Conservation (phyloP, 768 basidiomycete genomes). For the Kwoniella botswanensis region DNA sequence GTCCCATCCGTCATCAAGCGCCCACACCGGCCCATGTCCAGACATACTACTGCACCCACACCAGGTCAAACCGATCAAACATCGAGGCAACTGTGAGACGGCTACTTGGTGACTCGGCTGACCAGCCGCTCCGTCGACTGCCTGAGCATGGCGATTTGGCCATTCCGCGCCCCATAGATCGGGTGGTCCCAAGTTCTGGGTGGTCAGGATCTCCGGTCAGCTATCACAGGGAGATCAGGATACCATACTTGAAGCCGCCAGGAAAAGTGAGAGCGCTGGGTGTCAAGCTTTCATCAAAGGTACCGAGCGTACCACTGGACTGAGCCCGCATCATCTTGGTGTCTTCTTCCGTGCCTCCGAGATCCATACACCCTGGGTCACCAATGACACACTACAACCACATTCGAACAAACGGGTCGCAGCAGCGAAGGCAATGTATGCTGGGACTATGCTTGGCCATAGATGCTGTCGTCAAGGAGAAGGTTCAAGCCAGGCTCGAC, state of each 20-base stretch:
- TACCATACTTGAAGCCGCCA: neutral
- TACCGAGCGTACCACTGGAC: neutral
- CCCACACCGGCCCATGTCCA: neutral
- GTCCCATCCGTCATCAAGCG: neutral
- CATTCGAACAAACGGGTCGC: neutral
- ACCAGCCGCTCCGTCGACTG: neutral
- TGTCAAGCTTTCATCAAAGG: conserved; percentile 4
- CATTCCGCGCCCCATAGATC: neutral
- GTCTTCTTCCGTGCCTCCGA: neutral
- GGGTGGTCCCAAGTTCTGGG: conserved; percentile 5
- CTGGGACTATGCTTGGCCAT: conserved; percentile 8
- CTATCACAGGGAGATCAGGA: neutral
- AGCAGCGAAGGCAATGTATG: neutral
- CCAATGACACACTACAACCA: conserved; percentile 1
- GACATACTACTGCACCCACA: neutral
- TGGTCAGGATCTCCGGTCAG: neutral
- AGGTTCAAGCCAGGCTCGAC: neutral
- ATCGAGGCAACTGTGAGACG: neutral
- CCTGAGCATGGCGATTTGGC: neutral
- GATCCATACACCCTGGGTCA: neutral
- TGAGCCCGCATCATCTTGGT: neutral
- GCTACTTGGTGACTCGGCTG: neutral
- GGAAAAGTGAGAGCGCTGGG: neutral
- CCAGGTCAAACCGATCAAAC: neutral
- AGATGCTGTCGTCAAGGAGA: neutral